Percentiles rank a stretch among this genome's conserved stretches.
Conservation (phyloP, 495 filamentous ascomycete genomes). For the Xylaria curta region DNA sequence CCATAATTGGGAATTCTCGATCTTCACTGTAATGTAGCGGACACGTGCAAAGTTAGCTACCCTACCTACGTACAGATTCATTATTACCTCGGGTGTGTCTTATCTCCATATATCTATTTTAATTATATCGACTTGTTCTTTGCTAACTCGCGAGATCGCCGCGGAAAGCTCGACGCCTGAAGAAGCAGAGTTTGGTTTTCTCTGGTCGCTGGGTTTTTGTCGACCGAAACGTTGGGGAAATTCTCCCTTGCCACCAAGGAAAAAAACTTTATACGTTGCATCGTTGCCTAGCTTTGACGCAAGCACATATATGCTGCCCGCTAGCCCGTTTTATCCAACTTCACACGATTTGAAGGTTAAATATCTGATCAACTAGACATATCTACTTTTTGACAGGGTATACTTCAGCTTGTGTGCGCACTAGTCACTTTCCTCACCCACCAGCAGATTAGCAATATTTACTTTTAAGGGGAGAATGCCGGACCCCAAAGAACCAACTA, state of each 20-base stretch:
- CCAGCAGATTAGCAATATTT: neutral
- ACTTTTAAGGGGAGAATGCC: constrained; percentile 27
- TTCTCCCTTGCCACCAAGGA: neutral
- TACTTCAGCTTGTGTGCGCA: neutral
- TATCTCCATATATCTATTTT: too few species aligned
- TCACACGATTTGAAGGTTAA: neutral
- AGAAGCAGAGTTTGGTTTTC: neutral
- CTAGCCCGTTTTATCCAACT: neutral
- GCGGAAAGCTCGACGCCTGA: neutral
- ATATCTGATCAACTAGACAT: neutral
- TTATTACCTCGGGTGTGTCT: neutral
- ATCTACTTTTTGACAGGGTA: neutral
- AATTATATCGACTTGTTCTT: too few species aligned
- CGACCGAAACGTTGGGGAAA: neutral
- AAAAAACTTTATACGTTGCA: neutral
- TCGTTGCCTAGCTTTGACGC: neutral
- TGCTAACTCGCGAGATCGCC: neutral
- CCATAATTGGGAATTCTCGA: neutral
- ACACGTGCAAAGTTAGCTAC: neutral
- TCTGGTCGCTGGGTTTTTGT: neutral
- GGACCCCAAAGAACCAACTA: constrained; percentile 28
- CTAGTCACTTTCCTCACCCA: neutral
- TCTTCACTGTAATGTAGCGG: neutral
- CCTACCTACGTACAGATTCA: neutral
- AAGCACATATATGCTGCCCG: neutral